Conservation (phyloP, 192 early-diverging fungal species). For the Backusella liffmaniae region DNA sequence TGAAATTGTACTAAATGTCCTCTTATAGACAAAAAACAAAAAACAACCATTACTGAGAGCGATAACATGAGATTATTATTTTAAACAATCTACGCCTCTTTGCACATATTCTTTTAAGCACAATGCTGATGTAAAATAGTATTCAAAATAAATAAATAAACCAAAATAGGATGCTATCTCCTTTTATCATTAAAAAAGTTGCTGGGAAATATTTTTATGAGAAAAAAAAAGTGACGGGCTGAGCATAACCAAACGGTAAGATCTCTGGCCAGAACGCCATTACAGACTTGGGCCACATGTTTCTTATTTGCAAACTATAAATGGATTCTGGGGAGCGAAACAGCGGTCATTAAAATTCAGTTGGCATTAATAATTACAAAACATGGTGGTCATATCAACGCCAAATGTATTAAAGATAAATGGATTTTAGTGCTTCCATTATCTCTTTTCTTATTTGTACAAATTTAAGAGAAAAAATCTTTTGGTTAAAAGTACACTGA, state of each 20-base stretch:
- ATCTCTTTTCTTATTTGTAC: not conserved
- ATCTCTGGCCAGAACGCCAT: no score
- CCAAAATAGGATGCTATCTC: no score
- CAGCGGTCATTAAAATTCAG: no score
- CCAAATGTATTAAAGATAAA: no score
- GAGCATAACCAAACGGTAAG: no score
- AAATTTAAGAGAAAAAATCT: not conserved
- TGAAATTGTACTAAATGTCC: not conserved
- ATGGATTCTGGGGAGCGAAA: no score
- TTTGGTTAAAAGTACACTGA: not conserved
- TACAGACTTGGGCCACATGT: not conserved
- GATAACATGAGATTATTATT: not conserved
- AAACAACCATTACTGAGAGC: not conserved
- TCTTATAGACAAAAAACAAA: constrained; percentile 1
- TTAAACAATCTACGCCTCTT: not conserved
- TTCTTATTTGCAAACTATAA: no score
- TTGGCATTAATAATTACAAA: no score
- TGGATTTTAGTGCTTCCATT: no score
- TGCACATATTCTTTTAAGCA: not conserved
- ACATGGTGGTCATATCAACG: no score
- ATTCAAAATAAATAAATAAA: no score
- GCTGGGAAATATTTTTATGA: not conserved
- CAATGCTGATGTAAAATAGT: not conserved
- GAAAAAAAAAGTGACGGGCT: not conserved
- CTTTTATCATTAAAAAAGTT: no score